Percentiles rank a stretch among this genome's conserved stretches.
phyloP scores from a whole-genome alignment of 805 yeast genomes.

The Kockiozyma suomiensis region DNA sequence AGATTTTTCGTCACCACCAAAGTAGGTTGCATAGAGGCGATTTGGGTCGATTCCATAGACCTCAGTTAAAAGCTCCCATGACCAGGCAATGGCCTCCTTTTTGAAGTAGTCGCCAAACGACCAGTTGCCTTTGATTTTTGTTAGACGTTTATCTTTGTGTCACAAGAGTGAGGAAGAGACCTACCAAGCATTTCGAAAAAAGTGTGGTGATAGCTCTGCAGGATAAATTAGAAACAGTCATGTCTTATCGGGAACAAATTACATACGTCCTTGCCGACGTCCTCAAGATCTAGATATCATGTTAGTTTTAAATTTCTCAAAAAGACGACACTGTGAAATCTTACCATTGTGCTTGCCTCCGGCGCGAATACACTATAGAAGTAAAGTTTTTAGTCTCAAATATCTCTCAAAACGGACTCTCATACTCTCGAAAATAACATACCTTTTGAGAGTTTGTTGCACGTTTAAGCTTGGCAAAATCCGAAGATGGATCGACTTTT shows the following conservation, averaged over 20 bases:
- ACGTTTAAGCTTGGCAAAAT: conserved; percentile 78
- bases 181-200: conserved; percentile 97
- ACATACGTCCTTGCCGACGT: conserved; percentile 89
- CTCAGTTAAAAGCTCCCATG: conserved; percentile 89
- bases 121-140: conserved; percentile 62
- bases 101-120: conserved; percentile 99
- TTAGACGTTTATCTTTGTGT: not conserved
- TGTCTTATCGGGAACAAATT: not conserved
- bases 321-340: too few species aligned
- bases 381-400: not conserved
- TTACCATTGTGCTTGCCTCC: conserved; percentile 89
- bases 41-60: conserved; percentile 78
- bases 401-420: not conserved
- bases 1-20: conserved; percentile 83
- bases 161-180: not conserved
- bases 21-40: conserved; percentile 91
- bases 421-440: not conserved
- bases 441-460: conserved; percentile 91
- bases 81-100: conserved; percentile 81
- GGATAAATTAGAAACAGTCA: not conserved
- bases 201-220: conserved; percentile 79
- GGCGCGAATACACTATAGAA: conserved; percentile 82
- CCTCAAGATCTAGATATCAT: conserved; percentile 71
- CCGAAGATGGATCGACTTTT: conserved; percentile 92
- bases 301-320: not conserved